Conservation (phyloP, 2,329 filamentous ascomycete species). For the Penicillium palitans region DNA sequence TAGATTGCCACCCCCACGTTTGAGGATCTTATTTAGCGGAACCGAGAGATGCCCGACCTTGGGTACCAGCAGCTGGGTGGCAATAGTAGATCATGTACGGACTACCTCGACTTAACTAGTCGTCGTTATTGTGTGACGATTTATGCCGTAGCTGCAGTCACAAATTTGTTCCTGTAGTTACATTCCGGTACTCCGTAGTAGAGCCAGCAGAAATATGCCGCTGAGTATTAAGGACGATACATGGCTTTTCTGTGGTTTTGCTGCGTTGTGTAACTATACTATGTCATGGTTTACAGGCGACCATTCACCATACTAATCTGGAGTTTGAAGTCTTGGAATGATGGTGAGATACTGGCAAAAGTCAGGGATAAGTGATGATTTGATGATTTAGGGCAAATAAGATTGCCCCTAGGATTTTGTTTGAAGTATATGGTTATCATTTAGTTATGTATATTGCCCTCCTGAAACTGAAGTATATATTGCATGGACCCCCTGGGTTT, state of each 20-base stretch:
- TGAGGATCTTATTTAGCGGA: not conserved
- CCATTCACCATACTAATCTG: not conserved
- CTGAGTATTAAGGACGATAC: not conserved
- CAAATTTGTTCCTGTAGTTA: not conserved
- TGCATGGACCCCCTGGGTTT: not conserved
- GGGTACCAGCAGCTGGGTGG: not conserved
- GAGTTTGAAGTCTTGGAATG: not conserved
- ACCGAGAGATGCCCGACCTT: not conserved
- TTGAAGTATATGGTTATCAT: not conserved
- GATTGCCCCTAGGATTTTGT: not conserved
- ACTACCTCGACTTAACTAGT: not conserved
- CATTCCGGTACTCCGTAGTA: not conserved
- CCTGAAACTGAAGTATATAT: not conserved
- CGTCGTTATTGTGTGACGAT: not conserved
- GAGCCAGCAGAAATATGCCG: not conserved
- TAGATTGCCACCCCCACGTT: slow-evolving; percentile 9
- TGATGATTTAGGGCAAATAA: not conserved
- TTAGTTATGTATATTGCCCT: too few relatives aligned
- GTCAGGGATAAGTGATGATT: not conserved
- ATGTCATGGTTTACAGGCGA: not conserved
- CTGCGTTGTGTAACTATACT: not conserved
- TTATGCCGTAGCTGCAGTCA: not conserved
- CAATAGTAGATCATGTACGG: not conserved
- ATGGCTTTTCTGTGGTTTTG: not conserved
- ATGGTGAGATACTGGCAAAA: not conserved